These are phyloP conservation scores for Psilocybe sp. DNA, from an alignment of 768 basidiomycete genomes.

Conservation along the genomic window DNA sequence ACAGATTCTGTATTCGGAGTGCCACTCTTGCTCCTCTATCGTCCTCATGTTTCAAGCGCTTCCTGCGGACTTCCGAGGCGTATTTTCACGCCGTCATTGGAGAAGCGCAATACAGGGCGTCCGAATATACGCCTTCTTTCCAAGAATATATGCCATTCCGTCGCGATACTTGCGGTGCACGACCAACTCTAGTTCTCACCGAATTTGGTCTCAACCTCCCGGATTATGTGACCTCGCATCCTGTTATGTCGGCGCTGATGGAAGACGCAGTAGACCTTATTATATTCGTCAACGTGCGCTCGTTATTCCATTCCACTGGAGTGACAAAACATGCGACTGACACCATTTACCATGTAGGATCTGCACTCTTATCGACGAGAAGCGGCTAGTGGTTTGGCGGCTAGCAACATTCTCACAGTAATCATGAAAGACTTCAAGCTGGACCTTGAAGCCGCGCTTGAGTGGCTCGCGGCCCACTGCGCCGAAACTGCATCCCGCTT, in stretches of 20 bases:
- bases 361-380: conserved; percentile 39
- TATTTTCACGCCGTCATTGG: conserved; percentile 41
- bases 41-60: conserved; percentile 19
- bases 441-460: conserved; percentile 32
- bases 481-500: conserved; percentile 28
- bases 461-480: conserved; percentile 32
- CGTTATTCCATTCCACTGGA: conserved; percentile 3
- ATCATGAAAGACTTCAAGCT: conserved; percentile 35
- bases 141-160: conserved; percentile 51
- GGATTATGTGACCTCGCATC: conserved; percentile 51
- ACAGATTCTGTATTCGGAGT: conserved; percentile 21
- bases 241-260: conserved; percentile 41
- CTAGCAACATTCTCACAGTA: conserved; percentile 39
- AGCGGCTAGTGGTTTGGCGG: conserved; percentile 34
- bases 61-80: conserved; percentile 35
- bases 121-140: conserved; percentile 36
- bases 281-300: conserved; percentile 26
- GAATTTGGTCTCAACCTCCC: conserved; percentile 59
- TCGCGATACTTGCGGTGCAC: conserved; percentile 52
- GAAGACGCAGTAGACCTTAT: conserved; percentile 51
- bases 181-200: conserved; percentile 47
- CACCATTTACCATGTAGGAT: conserved; percentile 22
- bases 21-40: conserved; percentile 6
- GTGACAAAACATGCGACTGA: neutral
- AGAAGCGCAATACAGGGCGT: conserved; percentile 41